Conservation (phyloP, 208 protist genomes). For the Cochliopodium minus region DNA sequence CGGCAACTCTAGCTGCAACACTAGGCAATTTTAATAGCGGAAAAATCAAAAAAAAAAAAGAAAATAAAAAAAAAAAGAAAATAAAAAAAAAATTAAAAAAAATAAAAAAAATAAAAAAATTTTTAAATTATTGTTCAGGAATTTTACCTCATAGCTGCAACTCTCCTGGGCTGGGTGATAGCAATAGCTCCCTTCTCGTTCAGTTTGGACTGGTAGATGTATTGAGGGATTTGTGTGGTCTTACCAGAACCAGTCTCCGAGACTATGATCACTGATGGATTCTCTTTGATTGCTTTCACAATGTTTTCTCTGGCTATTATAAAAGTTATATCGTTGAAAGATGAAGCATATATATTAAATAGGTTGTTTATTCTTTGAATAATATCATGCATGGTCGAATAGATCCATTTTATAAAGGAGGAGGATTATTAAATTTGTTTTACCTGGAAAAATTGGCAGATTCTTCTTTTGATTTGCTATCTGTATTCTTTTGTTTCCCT, state of each 20-base stretch:
- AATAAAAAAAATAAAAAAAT: constrained; percentile 19
- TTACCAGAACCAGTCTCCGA: constrained; percentile 81
- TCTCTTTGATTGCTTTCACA: constrained; percentile 50
- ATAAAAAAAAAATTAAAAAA: constrained; percentile 25
- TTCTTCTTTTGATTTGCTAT: too few relatives aligned
- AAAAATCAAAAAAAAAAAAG: constrained; percentile 28
- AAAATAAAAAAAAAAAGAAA: constrained; percentile 28
- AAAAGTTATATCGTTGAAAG: too few relatives aligned
- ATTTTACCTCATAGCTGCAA: constrained; percentile 38
- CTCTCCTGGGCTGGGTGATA: constrained; percentile 53
- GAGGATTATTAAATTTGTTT: too few relatives aligned
- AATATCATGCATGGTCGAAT: too few relatives aligned
- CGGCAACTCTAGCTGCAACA: constrained; percentile 23
- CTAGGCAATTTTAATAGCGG: too few relatives aligned
- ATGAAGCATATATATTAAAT: too few relatives aligned
- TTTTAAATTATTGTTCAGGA: constrained; percentile 10
- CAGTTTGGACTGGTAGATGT: constrained; percentile 48
- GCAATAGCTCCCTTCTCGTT: constrained; percentile 24
- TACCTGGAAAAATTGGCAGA: too few relatives aligned
- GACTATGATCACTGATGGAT: constrained; percentile 64
- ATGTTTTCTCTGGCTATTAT: too few relatives aligned
- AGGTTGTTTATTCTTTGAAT: too few relatives aligned
- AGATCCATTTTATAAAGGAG: too few relatives aligned
- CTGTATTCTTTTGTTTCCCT: too few relatives aligned
- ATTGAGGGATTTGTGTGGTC: constrained; percentile 67